Evolutionary conservation across 768 basidiomycete genomes (phyloP), one percentile per base, ranked within the genome.

Genomic region (Rhodosporidiobolus odoratus): DNA sequence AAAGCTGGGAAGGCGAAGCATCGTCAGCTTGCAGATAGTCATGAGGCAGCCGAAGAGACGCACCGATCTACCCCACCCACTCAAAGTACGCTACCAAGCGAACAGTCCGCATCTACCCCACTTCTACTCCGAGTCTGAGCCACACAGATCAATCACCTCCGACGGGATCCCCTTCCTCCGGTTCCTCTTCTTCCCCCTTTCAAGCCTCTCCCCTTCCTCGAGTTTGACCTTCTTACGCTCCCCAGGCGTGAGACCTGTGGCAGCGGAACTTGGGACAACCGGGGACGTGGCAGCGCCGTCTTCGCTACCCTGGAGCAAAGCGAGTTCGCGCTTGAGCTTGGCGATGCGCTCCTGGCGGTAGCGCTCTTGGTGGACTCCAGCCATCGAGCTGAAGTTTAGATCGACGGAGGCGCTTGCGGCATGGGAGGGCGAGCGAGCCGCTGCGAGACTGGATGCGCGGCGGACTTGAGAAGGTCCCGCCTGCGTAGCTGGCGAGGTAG

Each of bases 261-360:
- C 15, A 23, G 48, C 48, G 48, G 48, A 17, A 13, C 23, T 23
- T 45, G 43, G 43, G 43, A 45, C 43, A 23, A 45, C 43, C 23
- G 43, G 13, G 43, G n/a, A 45, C 43, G 13, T 23, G 13, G 43
- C 12, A 45, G 43, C 12, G 23, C n/a, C 50, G 50, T 25, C 56
- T 35, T 40, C 4, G 25, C 56, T 37, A 35, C n/a, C 23, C 4
- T 19, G 34, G 15, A 4, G 43, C 32, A 32, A n/a, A n/a, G n/a
- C n/a, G n/a, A n/a, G 48, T n/a, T 62, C 61, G 16, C 61, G 45
- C 50, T 50, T 34, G 43, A 62, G 48, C 12, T 34, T 21, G 4
- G 48, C 48, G 19, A 62, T 34, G 23, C 61, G 47, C 19, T 62
- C 61, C 38, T 62, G 61, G 10, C 61, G 47, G 16, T 27, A 35